Evolutionary conservation across 2,329 filamentous ascomycete species (phyloP), one percentile per base, ranked within the genome.

Genomic region (Zasmidium cellare): DNA sequence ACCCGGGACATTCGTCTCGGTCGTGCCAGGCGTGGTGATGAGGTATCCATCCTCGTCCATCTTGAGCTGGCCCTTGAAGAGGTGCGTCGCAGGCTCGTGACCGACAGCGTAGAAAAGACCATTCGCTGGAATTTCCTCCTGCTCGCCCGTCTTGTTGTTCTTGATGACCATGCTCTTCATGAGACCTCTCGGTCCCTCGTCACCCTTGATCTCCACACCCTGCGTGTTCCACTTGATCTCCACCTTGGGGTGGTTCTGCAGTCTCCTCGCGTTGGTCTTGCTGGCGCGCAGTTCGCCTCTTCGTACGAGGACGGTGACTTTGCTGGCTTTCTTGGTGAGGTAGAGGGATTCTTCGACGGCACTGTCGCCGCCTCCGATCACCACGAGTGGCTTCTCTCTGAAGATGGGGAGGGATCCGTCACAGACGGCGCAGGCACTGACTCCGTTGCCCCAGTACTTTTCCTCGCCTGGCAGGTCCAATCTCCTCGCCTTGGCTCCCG

Each of bases 281-380:
- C 87, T 91, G 46, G 94, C 94, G 59, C 94, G 86, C 64, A 99
- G 84, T 74, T 88, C 85, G 73, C 96, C 92, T 70, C 85, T 88
- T 65, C 94, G 87, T 58, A 99, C 96, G 35, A 99, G 84, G 5
- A 99, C 94, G 19, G 90, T 96, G 61, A 99, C 93, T 75, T 94
- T 91, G 77, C 87, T 91, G 64, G 89, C 94, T 80, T 97, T 99
- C 83, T 97, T 99, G 62, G 94, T 96, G 68, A 99, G 80, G 81
- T 97, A 99, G 69, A 96, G 88, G 56, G 92, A 92, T 84, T 99
- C 94, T 79, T 99, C 96, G 24, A 96, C 94, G 18, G 94, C 94
- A 16, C 91, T 96, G 79, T 99, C 94, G 70, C 94, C 94, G 63
- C 94, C 96, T 63, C 94, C 94, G 64, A 99, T 97, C 51, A 99